Evolutionary conservation across 208 protist genomes (phyloP), one percentile per base, ranked within the genome.

Genomic region (Kentomonas sorsogonicus): DNA sequence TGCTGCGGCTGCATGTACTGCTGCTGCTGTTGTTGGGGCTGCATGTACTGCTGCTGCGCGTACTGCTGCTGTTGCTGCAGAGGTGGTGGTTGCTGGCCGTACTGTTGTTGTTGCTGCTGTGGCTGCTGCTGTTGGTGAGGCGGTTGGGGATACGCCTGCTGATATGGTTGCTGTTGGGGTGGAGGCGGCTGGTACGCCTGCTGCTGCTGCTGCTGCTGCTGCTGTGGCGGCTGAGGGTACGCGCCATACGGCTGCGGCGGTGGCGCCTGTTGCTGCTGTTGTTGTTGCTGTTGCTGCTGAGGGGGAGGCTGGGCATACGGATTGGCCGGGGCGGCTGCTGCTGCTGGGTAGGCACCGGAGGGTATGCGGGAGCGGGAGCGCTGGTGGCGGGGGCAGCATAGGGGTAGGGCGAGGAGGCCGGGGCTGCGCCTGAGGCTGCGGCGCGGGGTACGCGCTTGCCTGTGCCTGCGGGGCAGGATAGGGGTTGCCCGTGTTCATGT

Each of bases 401-500:
- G n/a, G n/a, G n/a, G n/a, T n/a, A n/a, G n/a, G n/a, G n/a, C n/a
- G n/a, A n/a, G n/a, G n/a, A n/a, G n/a, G 67, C 27, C 44, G 36
- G 11, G 36, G 40, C 7, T 25, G 16, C 15, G 26, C 54, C 25
- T 6, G 52, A 27, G 38, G 56, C 26, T 52, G 59, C 20, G 53
- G 31, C 27, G 33, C 44, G 47, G 23, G 51, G 27, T 61, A 51
- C 27, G 3, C 18, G 44, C 47, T 36, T 15, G 46, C 59, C 18
- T 1, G 29, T 40, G 31, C 15, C 40, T 23, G 36, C 36, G 34
- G 20, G 29, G n/a, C n/a, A n/a, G 58, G 44, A 13, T 34, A 48
- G 5, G 22, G 23, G 63, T 72, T 63, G 16, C 60, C 11, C n/a
- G 46, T 33, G 3, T 66, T 65, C 9, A 69, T 63, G 63, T 90